Percentiles rank a stretch among this genome's conserved stretches.
phyloP scores from a whole-genome alignment of 2,329 filamentous ascomycete genomes.

The Hyphodiscus sp. region DNA sequence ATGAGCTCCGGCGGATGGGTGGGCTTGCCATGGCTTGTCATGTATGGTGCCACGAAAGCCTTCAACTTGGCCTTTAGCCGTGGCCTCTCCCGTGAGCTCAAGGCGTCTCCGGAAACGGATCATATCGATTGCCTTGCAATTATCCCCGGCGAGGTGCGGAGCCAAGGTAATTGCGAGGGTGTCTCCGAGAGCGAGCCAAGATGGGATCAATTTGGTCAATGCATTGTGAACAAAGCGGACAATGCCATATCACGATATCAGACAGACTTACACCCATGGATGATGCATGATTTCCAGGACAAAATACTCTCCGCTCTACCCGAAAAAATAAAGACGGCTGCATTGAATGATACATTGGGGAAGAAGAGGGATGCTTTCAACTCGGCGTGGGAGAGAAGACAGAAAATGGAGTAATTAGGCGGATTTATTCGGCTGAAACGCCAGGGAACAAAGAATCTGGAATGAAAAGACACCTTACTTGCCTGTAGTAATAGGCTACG shows the following conservation, averaged over 20 bases:
- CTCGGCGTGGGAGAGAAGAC: background rate
- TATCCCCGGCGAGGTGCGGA: constrained; percentile 27
- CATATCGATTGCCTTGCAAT: constrained; percentile 29
- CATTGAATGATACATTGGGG: background rate
- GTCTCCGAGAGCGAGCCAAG: constrained; percentile 13
- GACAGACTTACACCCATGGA: constrained; percentile 24
- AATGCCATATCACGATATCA: constrained; percentile 19
- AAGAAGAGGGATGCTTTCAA: constrained; percentile 4
- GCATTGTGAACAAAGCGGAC: constrained; percentile 20
- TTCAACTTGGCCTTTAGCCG: constrained; percentile 28
- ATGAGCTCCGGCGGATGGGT: background rate
- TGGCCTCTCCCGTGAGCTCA: constrained; percentile 27
- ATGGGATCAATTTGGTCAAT: constrained; percentile 12
- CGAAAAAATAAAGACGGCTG: background rate
- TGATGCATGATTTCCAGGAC: constrained; percentile 22
- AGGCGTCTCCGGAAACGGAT: constrained; percentile 12
- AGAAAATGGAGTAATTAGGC: no score
- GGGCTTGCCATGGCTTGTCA: constrained; percentile 27
- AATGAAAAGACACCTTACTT: no score
- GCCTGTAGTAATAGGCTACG: no score
- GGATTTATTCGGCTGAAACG: no score
- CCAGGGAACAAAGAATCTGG: no score
- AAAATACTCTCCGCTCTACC: constrained; percentile 2
- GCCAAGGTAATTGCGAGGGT: constrained; percentile 20
- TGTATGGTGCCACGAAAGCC: constrained; percentile 30